Percentiles rank a stretch among this genome's conserved stretches.
Conservation (phyloP, 2,329 filamentous ascomycete species). For the Periglandula ipomoeae region DNA sequence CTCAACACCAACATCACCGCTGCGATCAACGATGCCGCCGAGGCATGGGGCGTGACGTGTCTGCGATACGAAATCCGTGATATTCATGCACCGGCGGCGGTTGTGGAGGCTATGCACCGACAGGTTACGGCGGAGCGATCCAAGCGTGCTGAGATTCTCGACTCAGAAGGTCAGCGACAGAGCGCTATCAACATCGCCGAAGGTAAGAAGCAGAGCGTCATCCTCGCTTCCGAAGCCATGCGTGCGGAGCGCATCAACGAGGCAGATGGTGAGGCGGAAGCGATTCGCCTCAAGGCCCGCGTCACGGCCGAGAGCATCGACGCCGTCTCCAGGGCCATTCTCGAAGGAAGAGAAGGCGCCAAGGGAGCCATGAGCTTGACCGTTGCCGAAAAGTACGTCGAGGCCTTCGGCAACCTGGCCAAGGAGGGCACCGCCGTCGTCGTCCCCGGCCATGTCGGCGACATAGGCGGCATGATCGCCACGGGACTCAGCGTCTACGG, state of each 20-base stretch:
- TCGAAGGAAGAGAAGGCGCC: conserved; percentile 62
- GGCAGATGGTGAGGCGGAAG: conserved; percentile 87
- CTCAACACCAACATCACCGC: conserved; percentile 98
- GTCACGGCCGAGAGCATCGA: conserved; percentile 87
- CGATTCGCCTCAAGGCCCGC: conserved; percentile 74
- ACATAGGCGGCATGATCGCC: conserved; percentile 94
- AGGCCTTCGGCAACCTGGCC: conserved; percentile 84
- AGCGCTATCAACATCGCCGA: conserved; percentile 98
- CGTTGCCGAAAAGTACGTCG: conserved; percentile 96
- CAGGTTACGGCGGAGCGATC: conserved; percentile 95
- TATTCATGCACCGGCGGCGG: conserved; percentile 88
- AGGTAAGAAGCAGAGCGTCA: conserved; percentile 93
- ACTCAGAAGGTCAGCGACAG: conserved; percentile 93
- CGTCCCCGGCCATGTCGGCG: conserved; percentile 92
- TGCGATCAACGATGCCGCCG: conserved; percentile 94
- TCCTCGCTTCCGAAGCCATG: conserved; percentile 87
- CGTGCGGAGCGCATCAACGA: conserved; percentile 87
- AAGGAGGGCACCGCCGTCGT: conserved; percentile 94
- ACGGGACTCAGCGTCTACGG: conserved; percentile 92
- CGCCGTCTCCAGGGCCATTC: conserved; percentile 69
- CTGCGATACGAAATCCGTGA: conserved; percentile 96
- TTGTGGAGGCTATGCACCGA: conserved; percentile 96
- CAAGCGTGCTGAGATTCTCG: conserved; percentile 95
- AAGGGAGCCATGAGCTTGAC: conserved; percentile 77
- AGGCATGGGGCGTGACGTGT: conserved; percentile 94